Conservation (phyloP, 2,329 filamentous ascomycete species). For the Xenoacremonium recifei region DNA sequence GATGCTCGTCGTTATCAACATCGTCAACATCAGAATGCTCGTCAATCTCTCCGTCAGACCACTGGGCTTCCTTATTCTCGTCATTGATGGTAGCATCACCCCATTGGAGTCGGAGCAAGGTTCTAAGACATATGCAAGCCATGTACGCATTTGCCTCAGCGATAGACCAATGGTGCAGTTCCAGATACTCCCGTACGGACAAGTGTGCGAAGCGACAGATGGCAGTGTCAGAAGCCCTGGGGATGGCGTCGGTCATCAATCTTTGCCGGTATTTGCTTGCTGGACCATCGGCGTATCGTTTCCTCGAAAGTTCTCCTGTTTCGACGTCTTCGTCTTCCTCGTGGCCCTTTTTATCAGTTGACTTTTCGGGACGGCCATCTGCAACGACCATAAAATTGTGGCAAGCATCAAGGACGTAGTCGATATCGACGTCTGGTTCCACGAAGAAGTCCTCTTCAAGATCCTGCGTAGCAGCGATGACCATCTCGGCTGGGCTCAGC, state of each 20-base stretch:
- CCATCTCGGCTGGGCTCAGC: constrained; percentile 1
- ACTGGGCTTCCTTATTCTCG: neutral
- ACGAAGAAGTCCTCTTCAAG: neutral
- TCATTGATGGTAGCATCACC: neutral
- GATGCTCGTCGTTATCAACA: neutral
- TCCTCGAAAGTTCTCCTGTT: too few species aligned
- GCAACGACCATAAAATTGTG: constrained; percentile 2
- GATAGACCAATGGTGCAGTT: constrained; percentile 3
- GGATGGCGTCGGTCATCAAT: too few species aligned
- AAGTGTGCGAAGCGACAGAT: constrained; percentile 4
- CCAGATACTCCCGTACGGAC: constrained; percentile 3
- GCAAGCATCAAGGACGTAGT: constrained; percentile 3
- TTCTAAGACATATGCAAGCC: constrained; percentile 1
- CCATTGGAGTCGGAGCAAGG: constrained; percentile 3
- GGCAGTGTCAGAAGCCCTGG: too few species aligned
- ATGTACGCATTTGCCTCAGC: neutral
- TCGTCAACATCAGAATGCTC: neutral
- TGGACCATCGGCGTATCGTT: too few species aligned
- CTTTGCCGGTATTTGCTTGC: too few species aligned
- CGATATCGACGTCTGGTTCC: constrained; percentile 4
- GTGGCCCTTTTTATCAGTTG: too few species aligned
- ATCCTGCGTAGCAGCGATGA: constrained; percentile 2
- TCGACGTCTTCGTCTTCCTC: too few species aligned
- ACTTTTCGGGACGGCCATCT: neutral
- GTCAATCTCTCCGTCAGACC: neutral